Evolutionary conservation across 768 basidiomycete genomes (phyloP).

Genomic region (Naganishia kalamii): DNA sequence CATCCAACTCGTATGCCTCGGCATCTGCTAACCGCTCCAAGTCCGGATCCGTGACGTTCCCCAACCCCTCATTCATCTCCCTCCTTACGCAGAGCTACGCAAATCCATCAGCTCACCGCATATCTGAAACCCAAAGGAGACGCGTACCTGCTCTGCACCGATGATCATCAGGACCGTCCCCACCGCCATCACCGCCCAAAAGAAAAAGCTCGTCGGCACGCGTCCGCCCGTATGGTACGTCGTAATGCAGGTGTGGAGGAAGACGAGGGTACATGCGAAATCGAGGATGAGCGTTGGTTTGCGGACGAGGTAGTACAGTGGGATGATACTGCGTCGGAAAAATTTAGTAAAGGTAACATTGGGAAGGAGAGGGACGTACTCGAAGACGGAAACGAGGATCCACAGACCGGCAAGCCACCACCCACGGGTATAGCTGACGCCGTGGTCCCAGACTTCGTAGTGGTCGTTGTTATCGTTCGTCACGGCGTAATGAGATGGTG

Average conservation of each 20-base stretch:
- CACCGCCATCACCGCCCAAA: conserved; percentile 72
- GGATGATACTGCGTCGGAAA: conserved; percentile 60
- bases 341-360: conserved; percentile 16
- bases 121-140: conserved; percentile 6
- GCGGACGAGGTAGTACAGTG: conserved; percentile 77
- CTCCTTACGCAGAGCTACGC: conserved; percentile 32
- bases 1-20: conserved; percentile 21
- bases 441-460: conserved; percentile 56
- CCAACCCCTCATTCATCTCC: conserved; percentile 35
- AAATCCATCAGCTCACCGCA: not conserved
- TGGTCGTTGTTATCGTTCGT: conserved; percentile 25
- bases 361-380: conserved; percentile 57
- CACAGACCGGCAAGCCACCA: conserved; percentile 88
- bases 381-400: conserved; percentile 70
- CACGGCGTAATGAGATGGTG: conserved; percentile 15
- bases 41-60: conserved; percentile 18
- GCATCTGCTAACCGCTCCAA: conserved; percentile 9
- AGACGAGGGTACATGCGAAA: conserved; percentile 80
- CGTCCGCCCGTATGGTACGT: conserved; percentile 71
- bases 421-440: conserved; percentile 69
- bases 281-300: conserved; percentile 91
- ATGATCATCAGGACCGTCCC: conserved; percentile 70
- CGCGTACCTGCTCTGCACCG: conserved; percentile 84
- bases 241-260: conserved; percentile 87
- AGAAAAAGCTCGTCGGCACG: conserved; percentile 83